phyloP scores from a whole-genome alignment of 371 early-diverging fungal species.

The Phascolomyces articulosus region DNA sequence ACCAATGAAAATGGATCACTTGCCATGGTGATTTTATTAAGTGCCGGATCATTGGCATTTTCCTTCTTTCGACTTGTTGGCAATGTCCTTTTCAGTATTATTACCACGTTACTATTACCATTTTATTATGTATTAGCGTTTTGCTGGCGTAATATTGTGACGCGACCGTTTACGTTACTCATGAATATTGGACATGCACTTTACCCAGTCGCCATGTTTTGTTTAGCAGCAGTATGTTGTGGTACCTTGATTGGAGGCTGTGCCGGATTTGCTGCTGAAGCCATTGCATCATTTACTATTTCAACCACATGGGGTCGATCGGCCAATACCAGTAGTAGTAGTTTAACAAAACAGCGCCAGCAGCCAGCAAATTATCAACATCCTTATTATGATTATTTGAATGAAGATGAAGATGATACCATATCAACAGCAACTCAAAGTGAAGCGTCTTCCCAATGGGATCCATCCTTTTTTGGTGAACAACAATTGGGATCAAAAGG shows the following conservation, averaged over 20 bases:
- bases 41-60: conserved; percentile 2
- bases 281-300: conserved; percentile 33
- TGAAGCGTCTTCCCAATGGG: neutral
- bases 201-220: conserved; percentile 36
- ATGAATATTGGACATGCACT: neutral
- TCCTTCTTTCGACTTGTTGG: neutral
- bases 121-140: neutral
- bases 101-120: neutral
- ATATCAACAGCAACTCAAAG: neutral
- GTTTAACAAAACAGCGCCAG: neutral
- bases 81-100: neutral
- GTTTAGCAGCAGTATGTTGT: conserved; percentile 34
- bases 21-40: conserved; percentile 2
- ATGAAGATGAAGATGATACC: neutral
- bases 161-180: neutral
- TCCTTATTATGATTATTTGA: neutral
- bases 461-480: neutral
- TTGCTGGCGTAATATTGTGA: conserved; percentile 3
- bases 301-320: conserved; percentile 39
- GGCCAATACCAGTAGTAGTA: neutral
- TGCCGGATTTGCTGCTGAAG: conserved; percentile 51
- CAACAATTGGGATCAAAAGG: conserved; percentile 3
- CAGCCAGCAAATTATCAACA: neutral
- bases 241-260: conserved; percentile 48
- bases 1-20: neutral